Evolutionary conservation across 768 basidiomycete species (phyloP).

Genomic region (Mycena epipterygia): DNA sequence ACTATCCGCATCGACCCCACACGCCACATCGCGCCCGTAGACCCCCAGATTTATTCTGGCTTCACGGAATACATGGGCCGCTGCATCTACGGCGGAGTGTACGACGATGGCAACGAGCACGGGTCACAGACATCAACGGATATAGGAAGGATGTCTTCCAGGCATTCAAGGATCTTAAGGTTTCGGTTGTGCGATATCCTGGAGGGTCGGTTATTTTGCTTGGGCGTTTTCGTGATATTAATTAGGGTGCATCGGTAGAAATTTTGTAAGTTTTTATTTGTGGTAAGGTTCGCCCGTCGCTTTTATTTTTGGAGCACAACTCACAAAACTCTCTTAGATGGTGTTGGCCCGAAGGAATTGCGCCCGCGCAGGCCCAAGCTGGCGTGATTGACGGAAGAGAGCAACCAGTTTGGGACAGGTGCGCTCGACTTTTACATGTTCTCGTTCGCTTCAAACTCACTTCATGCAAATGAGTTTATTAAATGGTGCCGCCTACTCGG

Average conservation of each 20-base stretch:
- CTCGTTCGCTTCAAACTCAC: not conserved
- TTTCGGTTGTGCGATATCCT: conserved; percentile 66
- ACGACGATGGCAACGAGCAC: conserved; percentile 53
- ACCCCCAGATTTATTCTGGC: conserved; percentile 68
- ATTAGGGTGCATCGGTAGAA: conserved; percentile 45
- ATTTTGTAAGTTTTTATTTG: conserved; percentile 68
- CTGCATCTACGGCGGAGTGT: conserved; percentile 67
- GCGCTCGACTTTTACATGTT: conserved; percentile 21
- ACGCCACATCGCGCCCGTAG: conserved; percentile 56
- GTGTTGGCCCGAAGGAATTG: conserved; percentile 63
- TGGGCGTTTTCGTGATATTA: not conserved
- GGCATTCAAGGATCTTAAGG: conserved; percentile 58
- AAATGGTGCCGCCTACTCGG: conserved; percentile 65
- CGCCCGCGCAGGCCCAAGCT: conserved; percentile 70
- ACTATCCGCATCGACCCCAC: conserved; percentile 58
- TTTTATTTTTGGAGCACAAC: not conserved
- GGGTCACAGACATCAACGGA: conserved; percentile 57
- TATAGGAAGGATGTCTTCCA: conserved; percentile 66
- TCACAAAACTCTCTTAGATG: conserved; percentile 55
- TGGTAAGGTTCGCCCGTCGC: conserved; percentile 56
- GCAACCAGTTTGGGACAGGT: conserved; percentile 73
- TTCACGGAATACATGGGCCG: conserved; percentile 75
- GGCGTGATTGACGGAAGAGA: conserved; percentile 72
- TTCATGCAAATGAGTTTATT: conserved; percentile 60
- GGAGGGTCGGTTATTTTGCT: conserved; percentile 54